Evolutionary conservation across 169 alveolate genomes (phyloP), one percentile per base, ranked within the genome.

Genomic region (Hammondia hammondi): DNA sequence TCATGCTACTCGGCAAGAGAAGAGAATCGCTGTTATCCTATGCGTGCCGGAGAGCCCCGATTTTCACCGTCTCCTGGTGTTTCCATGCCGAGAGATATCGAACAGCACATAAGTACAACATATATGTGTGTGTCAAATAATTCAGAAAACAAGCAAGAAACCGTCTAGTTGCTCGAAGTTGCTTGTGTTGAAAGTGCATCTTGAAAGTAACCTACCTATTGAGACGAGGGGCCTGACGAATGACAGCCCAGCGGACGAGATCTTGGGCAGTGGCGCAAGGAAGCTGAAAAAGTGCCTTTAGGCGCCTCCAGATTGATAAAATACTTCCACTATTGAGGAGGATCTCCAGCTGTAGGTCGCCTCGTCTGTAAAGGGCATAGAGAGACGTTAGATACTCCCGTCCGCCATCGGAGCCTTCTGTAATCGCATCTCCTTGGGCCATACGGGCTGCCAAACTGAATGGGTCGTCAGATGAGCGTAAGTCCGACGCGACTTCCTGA

Each of bases 261-360:
- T 92, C 95, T 21, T 72, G 81, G 35, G 92, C 95, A 12, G 88
- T 67, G 57, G 88, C 81, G 39, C 45, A 73, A 0, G 45, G 92
- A 43, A 82, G 92, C n/a, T 56, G 77, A 37, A 84, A 92, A 77
- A 92, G 88, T 61, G 95, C 92, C 4, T 92, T 92, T 81, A 92
- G 89, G 27, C 95, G 95, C 29, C 88, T 82, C 95, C 95, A 92
- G n/a, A 92, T 81, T 27, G 95, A 92, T 7, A 92, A 84, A 43
- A 92, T 91, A 89, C 95, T 92, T 46, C 95, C 95, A 84, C 95
- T 92, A 61, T 92, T 91, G 71, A 92, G n/a, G 56, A 92, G 92
- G 1, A 85, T 72, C 92, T 92, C 95, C 48, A 92, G 81, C 95
- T 84, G 56, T 27, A 85, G 89, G 37, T 92, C 95, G 43, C 95